Percentiles rank a stretch among this genome's conserved stretches.
Evolutionary conservation across 768 basidiomycete genomes (phyloP).

Genomic region (Mycena rosella): DNA sequence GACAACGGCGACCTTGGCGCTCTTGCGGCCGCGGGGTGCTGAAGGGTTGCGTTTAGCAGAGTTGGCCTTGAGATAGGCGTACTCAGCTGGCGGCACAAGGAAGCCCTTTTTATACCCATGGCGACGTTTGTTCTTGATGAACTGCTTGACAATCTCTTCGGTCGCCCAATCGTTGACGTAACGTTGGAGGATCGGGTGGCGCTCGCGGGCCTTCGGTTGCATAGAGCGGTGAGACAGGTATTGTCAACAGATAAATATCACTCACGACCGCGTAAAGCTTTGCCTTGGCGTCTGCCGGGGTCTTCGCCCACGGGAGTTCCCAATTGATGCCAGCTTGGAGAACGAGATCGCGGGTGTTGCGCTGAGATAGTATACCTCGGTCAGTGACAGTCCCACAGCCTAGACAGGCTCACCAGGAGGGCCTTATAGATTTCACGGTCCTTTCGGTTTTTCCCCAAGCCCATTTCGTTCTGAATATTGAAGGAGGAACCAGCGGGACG

Average conservation of each 20-base stretch:
- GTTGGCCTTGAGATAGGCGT: constrained; percentile 36
- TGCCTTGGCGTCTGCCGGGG: constrained; percentile 17
- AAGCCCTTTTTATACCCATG: constrained; percentile 25
- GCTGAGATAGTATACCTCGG: no score
- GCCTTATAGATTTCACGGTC: no score
- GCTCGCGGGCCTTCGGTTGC: not conserved
- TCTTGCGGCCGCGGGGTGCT: not conserved
- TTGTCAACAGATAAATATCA: no score
- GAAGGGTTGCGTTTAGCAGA: constrained; percentile 28
- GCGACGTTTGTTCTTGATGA: constrained; percentile 34
- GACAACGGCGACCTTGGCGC: not conserved
- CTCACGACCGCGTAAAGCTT: constrained; percentile 17
- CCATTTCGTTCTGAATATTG: no score
- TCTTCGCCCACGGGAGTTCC: constrained; percentile 28
- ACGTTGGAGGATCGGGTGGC: not conserved
- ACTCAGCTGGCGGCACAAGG: constrained; percentile 36
- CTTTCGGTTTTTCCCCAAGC: no score
- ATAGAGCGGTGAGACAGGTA: no score
- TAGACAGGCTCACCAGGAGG: no score
- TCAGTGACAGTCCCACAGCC: no score
- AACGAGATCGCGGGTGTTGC: constrained; percentile 22
- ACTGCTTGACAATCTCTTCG: constrained; percentile 38
- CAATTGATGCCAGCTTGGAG: constrained; percentile 21
- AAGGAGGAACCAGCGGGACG: no score
- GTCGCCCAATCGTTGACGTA: constrained; percentile 43